A percentile compares a stretch with the other conserved stretches of the same genome.
These are phyloP conservation scores for Diospyros kaki DNA, from an alignment of 148 eudicot species.

Conservation along the genomic window DNA sequence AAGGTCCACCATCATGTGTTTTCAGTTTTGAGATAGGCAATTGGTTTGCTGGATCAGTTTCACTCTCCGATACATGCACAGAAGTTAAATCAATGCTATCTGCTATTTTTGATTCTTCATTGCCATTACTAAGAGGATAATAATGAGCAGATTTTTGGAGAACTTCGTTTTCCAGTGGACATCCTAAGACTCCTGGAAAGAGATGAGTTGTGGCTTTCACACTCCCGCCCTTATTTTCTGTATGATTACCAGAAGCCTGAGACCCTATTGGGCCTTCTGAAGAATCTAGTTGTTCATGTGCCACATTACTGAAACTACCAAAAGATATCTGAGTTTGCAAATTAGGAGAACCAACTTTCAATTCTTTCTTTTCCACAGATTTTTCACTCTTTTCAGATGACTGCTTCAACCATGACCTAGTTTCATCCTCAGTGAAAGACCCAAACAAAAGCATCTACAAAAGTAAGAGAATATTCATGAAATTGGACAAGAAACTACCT, in stretches of 20 bases:
- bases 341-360: conserved; percentile 42
- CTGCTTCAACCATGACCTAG: conserved; percentile 27
- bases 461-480: too few species aligned
- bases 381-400: conserved; percentile 23
- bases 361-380: conserved; percentile 31
- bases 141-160: conserved; percentile 18
- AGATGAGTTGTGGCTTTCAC: conserved; percentile 13
- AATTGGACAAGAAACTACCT: too few species aligned
- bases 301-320: conserved; percentile 31
- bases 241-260: conserved; percentile 19
- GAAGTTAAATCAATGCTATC: conserved; percentile 28
- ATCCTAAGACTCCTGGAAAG: conserved; percentile 20
- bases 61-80: conserved; percentile 25
- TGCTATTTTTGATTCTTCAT: conserved; percentile 21
- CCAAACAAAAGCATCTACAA: conserved; percentile 51
- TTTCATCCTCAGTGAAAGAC: conserved; percentile 54
- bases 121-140: conserved; percentile 30
- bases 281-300: conserved; percentile 25
- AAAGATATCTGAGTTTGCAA: conserved; percentile 34
- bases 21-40: conserved; percentile 7
- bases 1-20: conserved; percentile 15
- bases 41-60: conserved; percentile 17
- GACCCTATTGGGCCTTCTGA: conserved; percentile 23
- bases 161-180: conserved; percentile 44
- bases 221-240: conserved; percentile 17